phyloP scores from a whole-genome alignment of 2,329 filamentous ascomycete genomes.

The Cryphonectria carpinicola region DNA sequence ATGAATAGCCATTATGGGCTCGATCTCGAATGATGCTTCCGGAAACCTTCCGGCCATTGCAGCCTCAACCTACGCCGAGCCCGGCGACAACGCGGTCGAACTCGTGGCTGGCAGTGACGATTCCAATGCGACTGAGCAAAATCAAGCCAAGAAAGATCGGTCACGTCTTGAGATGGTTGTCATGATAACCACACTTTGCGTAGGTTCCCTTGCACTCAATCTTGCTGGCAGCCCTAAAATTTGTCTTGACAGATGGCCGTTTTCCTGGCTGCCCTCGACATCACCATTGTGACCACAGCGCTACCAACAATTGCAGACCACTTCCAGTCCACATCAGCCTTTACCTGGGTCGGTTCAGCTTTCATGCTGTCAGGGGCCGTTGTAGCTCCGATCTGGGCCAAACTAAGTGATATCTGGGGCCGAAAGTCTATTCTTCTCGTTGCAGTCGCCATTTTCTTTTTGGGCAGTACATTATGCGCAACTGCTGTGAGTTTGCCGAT shows the following conservation, averaged over 20 bases:
- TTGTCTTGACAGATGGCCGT: conserved; percentile 15
- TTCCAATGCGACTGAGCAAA: neutral
- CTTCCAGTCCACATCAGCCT: conserved; percentile 57
- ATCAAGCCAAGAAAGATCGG: neutral
- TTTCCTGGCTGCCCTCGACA: conserved; percentile 35
- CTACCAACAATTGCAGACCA: conserved; percentile 53
- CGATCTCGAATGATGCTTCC: neutral
- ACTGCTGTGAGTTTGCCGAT: conserved; percentile 40
- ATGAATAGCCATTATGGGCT: neutral
- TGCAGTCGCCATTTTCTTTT: conserved; percentile 41
- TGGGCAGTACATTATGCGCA: conserved; percentile 43
- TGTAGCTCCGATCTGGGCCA: conserved; percentile 62
- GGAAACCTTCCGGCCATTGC: neutral
- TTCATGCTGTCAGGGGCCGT: conserved; percentile 66
- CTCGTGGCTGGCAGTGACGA: neutral
- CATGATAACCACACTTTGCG: neutral
- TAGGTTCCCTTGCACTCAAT: neutral
- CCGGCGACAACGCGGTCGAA: neutral
- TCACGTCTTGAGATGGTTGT: neutral
- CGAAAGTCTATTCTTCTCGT: conserved; percentile 44
- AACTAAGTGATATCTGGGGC: conserved; percentile 48
- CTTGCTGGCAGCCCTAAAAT: neutral
- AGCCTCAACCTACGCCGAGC: neutral
- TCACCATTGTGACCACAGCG: conserved; percentile 53
- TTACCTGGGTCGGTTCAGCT: conserved; percentile 68